A percentile compares a stretch with the other conserved stretches of the same genome.
Evolutionary conservation across 192 early-diverging fungal species (phyloP).

Genomic region (Kappamyces sp.): DNA sequence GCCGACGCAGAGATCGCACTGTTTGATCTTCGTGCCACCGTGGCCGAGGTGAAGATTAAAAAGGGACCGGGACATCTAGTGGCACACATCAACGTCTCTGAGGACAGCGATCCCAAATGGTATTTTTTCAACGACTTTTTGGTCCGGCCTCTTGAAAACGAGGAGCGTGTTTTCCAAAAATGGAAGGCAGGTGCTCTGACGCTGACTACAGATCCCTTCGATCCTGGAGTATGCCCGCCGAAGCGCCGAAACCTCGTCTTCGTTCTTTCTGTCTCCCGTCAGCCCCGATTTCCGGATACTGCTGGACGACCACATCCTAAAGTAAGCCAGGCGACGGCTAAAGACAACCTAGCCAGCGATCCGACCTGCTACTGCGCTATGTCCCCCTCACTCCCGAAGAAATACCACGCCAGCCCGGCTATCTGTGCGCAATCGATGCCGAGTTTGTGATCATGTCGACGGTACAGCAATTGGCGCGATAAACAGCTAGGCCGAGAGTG

Average conservation of each 20-base stretch:
- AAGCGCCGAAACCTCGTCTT: conserved; percentile 38
- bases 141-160: conserved; percentile 66
- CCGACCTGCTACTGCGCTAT: conserved; percentile 37
- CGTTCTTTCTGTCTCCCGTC: conserved; percentile 11
- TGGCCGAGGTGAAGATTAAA: conserved; percentile 38
- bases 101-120: conserved; percentile 53
- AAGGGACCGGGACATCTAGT: conserved; percentile 66
- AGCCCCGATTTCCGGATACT: conserved; percentile 29
- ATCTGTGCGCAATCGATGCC: conserved; percentile 81
- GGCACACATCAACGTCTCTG: conserved; percentile 55
- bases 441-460: conserved; percentile 86
- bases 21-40: conserved; percentile 54
- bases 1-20: conserved; percentile 32
- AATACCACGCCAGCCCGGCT: conserved; percentile 52
- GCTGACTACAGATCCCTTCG: conserved; percentile 45
- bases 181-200: conserved; percentile 47
- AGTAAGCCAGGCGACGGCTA: conserved; percentile 30
- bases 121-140: conserved; percentile 94
- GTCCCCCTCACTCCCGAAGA: conserved; percentile 51
- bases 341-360: conserved; percentile 39
- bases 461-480: conserved; percentile 30
- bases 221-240: conserved; percentile 57
- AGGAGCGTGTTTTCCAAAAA: conserved; percentile 57
- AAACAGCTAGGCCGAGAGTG: conserved; percentile 84
- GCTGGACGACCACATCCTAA: conserved; percentile 51